A percentile compares a stretch with the other conserved stretches of the same genome.
Conservation (phyloP, 169 alveolate species). For the Cryptosporidium parvum region DNA sequence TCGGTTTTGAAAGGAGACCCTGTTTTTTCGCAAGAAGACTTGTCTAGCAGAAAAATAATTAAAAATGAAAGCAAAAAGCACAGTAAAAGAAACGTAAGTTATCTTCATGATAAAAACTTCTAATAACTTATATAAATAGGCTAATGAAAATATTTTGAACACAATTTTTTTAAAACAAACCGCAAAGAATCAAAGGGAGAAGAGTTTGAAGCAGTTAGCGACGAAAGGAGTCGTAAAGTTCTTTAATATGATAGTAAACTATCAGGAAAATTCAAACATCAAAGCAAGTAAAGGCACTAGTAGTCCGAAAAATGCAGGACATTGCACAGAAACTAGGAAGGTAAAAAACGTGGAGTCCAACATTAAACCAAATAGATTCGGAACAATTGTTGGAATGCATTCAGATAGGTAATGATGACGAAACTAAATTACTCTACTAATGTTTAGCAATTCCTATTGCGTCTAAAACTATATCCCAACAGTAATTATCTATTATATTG, state of each 20-base stretch:
- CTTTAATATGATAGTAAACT: constrained; percentile 43
- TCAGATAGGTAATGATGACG: neutral
- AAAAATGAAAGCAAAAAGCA: neutral
- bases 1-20: constrained; percentile 25
- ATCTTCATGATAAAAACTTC: neutral
- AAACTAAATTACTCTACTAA: neutral
- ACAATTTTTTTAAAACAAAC: constrained; percentile 11
- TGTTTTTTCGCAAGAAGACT: constrained; percentile 39
- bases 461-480: constrained; percentile 37
- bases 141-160: neutral
- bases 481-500: constrained; percentile 21
- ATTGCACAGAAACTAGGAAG: neutral
- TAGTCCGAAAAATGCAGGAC: neutral
- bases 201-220: constrained; percentile 20
- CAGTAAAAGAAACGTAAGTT: neutral
- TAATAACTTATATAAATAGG: constrained; percentile 8
- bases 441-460: neutral
- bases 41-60: neutral
- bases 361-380: constrained; percentile 34
- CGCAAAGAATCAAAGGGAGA: constrained; percentile 11
- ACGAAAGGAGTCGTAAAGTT: constrained; percentile 70
- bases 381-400: constrained; percentile 13
- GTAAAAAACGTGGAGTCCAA: neutral
- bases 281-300: neutral
- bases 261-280: neutral